Evolutionary conservation across 805 yeast genomes (phyloP), one percentile per base, ranked within the genome.

Genomic region (Cyberlindnera maclurae): DNA sequence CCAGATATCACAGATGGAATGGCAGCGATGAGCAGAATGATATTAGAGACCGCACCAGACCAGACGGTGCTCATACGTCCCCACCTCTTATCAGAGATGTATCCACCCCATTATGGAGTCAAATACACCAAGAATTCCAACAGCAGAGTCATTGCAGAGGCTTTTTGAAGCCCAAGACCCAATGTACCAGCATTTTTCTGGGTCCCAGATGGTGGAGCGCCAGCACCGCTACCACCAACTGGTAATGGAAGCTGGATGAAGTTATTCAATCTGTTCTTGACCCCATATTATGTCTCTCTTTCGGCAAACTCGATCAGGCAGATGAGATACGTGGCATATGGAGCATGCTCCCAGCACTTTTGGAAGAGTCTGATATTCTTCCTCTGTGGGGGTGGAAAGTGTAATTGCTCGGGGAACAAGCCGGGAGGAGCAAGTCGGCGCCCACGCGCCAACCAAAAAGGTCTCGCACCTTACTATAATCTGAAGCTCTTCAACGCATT

Each of bases 101-200:
- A 74, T 39, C 87, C 93, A 50, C 88, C 89, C 40, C 79, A 67
- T 39, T 62, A 67, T 24, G 95, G 95, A 32, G 90, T 81, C 33
- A 82, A 68, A 58, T 83, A 83, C 55, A 88, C 80, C 82, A 88
- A 80, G 58, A 84, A 84, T 55, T 81, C 86, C 69, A 82, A 77
- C 52, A 82, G 76, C 57, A 82, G 77, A 13, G 84, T 73, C 44
- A 83, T 67, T 26, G 83, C 88, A 28, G 83, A 77, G 20, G 93
- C 86, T 46, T 77, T 75, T 41, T 68, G 68, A 41, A 72, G 65
- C 38, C 80, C 78, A 50, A 80, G 65, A 34, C 71, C 70, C 44
- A 84, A 67, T 11, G 79, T 76, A 58, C 86, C 83, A 24, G 56
- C 50, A 36, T 52, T 50, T 27, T 55, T 35, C 36, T 52, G 57